Percentiles rank a stretch among this genome's conserved stretches.
Evolutionary conservation across 2,329 filamentous ascomycete genomes (phyloP).

Genomic region (Apiospora koreana): DNA sequence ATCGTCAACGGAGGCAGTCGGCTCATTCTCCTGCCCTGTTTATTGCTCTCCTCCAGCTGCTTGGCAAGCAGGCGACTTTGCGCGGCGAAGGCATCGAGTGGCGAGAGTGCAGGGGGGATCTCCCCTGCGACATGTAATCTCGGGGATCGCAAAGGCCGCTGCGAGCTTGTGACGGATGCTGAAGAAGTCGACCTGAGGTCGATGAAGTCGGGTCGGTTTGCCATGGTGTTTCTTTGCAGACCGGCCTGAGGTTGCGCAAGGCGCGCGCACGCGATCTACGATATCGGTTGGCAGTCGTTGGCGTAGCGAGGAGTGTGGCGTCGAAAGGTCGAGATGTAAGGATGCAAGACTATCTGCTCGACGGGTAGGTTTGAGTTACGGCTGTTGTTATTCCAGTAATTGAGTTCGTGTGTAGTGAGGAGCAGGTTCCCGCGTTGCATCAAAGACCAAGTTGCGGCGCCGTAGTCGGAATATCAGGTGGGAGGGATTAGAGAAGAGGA

Average conservation of each 20-base stretch:
- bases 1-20: slow-evolving; percentile 81
- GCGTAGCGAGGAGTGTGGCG: not conserved
- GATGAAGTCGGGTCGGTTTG: slow-evolving; percentile 57
- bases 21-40: slow-evolving; percentile 77
- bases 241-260: slow-evolving; percentile 2
- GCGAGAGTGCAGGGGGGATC: slow-evolving; percentile 85
- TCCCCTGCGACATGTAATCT: slow-evolving; percentile 77
- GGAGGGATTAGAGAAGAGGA: not conserved
- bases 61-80: slow-evolving; percentile 86
- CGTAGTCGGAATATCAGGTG: not conserved
- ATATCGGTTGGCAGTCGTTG: not conserved
- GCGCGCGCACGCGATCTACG: slow-evolving; percentile 2
- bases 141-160: slow-evolving; percentile 66
- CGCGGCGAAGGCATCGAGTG: slow-evolving; percentile 90
- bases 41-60: slow-evolving; percentile 79
- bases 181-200: slow-evolving; percentile 62
- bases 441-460: not conserved
- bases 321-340: not conserved
- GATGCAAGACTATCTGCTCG: not conserved
- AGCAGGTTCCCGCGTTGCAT: not conserved
- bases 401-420: not conserved
- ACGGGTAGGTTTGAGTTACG: not conserved
- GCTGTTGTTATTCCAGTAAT: not conserved
- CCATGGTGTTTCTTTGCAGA: slow-evolving; percentile 42
- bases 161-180: slow-evolving; percentile 48